A percentile compares a stretch with the other conserved stretches of the same genome.
Evolutionary conservation across 2,329 filamentous ascomycete genomes (phyloP).

Genomic region (Penicillium sp.): DNA sequence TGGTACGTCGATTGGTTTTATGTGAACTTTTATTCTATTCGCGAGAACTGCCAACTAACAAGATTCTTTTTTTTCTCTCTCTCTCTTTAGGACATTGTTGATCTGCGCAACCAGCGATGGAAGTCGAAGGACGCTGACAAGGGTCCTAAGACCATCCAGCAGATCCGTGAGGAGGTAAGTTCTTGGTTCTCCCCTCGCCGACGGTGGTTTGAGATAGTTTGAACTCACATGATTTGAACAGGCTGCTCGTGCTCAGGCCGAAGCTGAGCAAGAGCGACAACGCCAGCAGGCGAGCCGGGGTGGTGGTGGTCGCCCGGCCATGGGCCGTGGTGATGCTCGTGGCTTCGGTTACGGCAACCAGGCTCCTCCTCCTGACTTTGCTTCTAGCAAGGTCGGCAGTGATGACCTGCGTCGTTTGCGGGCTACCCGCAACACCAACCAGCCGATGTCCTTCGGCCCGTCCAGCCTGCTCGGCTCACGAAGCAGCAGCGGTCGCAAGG

Average conservation of each 20-base stretch:
- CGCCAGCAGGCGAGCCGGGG: slow-evolving; percentile 51
- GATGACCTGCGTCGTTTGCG: slow-evolving; percentile 80
- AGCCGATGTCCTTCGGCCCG: slow-evolving; percentile 65
- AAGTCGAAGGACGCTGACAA: slow-evolving; percentile 82
- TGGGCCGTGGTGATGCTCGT: slow-evolving; percentile 81
- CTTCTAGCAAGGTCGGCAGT: slow-evolving; percentile 76
- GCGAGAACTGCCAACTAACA: background rate
- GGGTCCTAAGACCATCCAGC: slow-evolving; percentile 91
- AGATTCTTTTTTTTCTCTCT: slow-evolving; percentile 6
- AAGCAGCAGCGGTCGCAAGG: slow-evolving; percentile 75
- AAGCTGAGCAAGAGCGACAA: slow-evolving; percentile 62
- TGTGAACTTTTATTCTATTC: background rate
- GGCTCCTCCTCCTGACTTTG: slow-evolving; percentile 63
- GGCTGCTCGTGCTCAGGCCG: slow-evolving; percentile 72
- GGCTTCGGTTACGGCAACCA: slow-evolving; percentile 66
- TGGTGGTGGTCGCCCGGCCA: slow-evolving; percentile 60
- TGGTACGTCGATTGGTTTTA: slow-evolving; percentile 45
- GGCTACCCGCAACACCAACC: slow-evolving; percentile 58
- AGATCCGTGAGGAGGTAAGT: slow-evolving; percentile 74
- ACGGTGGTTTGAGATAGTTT: background rate
- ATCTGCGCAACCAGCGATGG: slow-evolving; percentile 75
- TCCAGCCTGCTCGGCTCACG: slow-evolving; percentile 83
- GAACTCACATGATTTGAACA: slow-evolving; percentile 8
- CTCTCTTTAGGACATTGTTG: slow-evolving; percentile 62
- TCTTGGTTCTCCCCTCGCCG: background rate